Base-by-base conservation (phyloP, 805 yeast genomes). In the Nakazawaea ishiwadae region DNA sequence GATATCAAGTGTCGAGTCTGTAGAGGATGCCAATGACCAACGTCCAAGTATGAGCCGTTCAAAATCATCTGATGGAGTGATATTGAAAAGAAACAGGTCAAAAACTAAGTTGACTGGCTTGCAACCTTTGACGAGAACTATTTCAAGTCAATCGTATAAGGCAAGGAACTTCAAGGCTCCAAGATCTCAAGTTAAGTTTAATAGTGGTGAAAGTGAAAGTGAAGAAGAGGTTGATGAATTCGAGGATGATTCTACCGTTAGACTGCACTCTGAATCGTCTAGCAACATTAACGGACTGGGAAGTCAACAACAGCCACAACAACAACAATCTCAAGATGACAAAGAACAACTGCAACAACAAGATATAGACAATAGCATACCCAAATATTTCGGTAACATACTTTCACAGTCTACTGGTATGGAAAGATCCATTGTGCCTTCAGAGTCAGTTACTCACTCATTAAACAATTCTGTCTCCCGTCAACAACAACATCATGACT, bases 391-490 rank as follows among this genome's bases (percentile, higher is more conserved):
- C 21, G 42, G 42, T 7, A 42, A 42, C 66, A 66, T 68, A 6
- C 56, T 74, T 4, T 73, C 80, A 3, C 79, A 75, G 48, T 73
- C 79, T 0, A 73, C 77, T 0, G 80, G 79, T 0, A 63, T 68
- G 30, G 77, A 72, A 28, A 54, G 68, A 39, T 63, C 62, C 4
- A 63, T 66, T 44, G 61, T 59, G 17, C 59, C 47, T 12, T 40
- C 47, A 2, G 46, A 36, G 9, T 37, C 46, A 29, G 41, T 35
- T 28, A 17, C 9, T 21, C 42, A 29, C 6, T 39, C 37, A 18
- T 21, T 26, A 31, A 45, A 26, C 20, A 7, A 24, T 12, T 17
- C 36, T 8, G 29, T 19, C 8, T n/a, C n/a, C n/a, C n/a, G n/a
- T n/a, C n/a, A n/a, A n/a, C 28, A 29, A 9, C 32, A 35, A 8